A percentile compares a stretch with the other conserved stretches of the same genome.
Conservation (phyloP, 371 early-diverging fungal genomes). For the Smittium mucronatum region DNA sequence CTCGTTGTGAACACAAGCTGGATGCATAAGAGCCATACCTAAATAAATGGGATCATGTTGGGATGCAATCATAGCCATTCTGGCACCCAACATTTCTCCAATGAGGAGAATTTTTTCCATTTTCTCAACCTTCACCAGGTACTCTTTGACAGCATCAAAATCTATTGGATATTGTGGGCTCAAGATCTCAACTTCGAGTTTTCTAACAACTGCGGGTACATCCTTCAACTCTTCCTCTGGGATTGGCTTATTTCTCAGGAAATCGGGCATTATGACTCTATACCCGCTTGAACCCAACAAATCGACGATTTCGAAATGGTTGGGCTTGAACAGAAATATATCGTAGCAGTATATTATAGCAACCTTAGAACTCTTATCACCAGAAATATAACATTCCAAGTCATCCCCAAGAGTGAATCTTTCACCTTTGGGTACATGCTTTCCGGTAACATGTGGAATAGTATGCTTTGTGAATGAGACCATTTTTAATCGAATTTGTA, state of each 20-base stretch:
- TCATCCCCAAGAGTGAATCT: slow-evolving; percentile 31
- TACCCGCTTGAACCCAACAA: slow-evolving; percentile 42
- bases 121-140: slow-evolving; percentile 32
- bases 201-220: slow-evolving; percentile 21
- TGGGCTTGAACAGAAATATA: slow-evolving; percentile 34
- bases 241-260: slow-evolving; percentile 41
- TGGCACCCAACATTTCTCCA: slow-evolving; percentile 60
- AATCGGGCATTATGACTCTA: slow-evolving; percentile 51
- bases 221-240: slow-evolving; percentile 26
- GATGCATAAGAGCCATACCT: slow-evolving; percentile 46
- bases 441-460: slow-evolving; percentile 43
- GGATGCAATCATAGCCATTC: slow-evolving; percentile 26
- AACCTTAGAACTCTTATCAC: slow-evolving; percentile 24
- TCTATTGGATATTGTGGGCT: slow-evolving; percentile 25
- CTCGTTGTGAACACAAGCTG: slow-evolving; percentile 37
- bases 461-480: too few relatives aligned
- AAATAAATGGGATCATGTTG: slow-evolving; percentile 22
- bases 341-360: slow-evolving; percentile 35
- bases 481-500: too few relatives aligned
- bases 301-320: slow-evolving; percentile 49
- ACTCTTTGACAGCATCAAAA: slow-evolving; percentile 25
- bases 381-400: slow-evolving; percentile 27
- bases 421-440: slow-evolving; percentile 40
- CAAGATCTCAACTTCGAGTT: slow-evolving; percentile 29
- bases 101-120: slow-evolving; percentile 35